phyloP scores from a whole-genome alignment of 306 rosid genomes.

The Quercus aquifolioides region DNA sequence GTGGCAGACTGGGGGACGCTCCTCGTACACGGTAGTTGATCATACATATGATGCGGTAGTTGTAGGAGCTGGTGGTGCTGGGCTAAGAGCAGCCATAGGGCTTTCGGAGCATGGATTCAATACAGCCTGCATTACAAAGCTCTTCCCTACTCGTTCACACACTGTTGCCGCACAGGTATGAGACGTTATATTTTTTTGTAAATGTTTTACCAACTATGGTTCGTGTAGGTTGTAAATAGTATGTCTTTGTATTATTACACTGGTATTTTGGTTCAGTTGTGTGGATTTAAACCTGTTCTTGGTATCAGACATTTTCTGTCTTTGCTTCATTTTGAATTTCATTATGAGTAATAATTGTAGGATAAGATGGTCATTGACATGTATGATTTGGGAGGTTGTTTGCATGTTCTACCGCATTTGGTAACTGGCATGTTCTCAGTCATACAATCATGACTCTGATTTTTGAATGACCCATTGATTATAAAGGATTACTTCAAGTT shows the following conservation, averaged over 20 bases:
- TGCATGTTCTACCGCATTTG: not conserved
- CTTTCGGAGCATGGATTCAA: slow-evolving; percentile 95
- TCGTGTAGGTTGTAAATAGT: not conserved
- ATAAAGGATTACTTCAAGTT: not conserved
- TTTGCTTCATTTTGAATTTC: not conserved
- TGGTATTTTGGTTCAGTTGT: not conserved
- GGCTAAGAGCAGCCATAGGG: slow-evolving; percentile 92
- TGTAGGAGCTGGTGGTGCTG: slow-evolving; percentile 98
- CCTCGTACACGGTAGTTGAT: slow-evolving; percentile 85
- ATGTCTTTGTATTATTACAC: not conserved
- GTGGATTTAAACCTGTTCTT: not conserved
- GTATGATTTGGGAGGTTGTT: not conserved
- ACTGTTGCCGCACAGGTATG: slow-evolving; percentile 98
- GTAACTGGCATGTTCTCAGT: not conserved
- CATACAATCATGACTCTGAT: not conserved
- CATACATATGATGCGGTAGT: slow-evolving; percentile 89
- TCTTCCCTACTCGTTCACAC: slow-evolving; percentile 97
- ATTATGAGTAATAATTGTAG: not conserved
- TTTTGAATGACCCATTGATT: not conserved
- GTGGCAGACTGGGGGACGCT: slow-evolving; percentile 53
- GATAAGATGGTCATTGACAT: not conserved
- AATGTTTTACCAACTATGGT: not conserved
- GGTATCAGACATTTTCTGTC: not conserved
- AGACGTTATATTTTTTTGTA: not conserved
- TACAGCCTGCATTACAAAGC: slow-evolving; percentile 94